phyloP scores from a whole-genome alignment of 371 early-diverging fungal genomes.

The Mortierella polycephala region DNA sequence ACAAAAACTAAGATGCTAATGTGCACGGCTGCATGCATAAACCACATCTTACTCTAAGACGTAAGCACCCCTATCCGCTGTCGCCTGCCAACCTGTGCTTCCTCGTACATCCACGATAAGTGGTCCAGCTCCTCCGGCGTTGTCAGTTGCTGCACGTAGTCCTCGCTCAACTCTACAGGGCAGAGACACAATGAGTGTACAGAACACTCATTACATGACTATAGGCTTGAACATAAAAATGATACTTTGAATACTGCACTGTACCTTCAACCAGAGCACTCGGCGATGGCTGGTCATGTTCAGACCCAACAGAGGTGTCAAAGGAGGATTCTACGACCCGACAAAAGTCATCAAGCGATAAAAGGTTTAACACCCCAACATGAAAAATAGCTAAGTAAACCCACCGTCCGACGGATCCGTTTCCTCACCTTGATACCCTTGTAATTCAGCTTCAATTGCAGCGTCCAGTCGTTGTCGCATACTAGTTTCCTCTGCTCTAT shows the following conservation, averaged over 20 bases:
- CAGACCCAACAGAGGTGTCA: no score
- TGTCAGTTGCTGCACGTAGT: constrained; percentile 6
- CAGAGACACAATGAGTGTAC: not conserved
- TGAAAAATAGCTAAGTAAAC: not conserved
- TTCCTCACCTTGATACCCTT: constrained; percentile 12
- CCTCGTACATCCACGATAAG: constrained; percentile 41
- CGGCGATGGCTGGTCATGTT: no score
- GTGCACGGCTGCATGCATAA: not conserved
- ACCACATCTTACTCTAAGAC: not conserved
- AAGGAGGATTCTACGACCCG: no score
- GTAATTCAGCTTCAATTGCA: constrained; percentile 7
- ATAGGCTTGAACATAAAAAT: not conserved
- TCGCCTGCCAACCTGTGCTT: constrained; percentile 7
- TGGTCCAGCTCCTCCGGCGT: constrained; percentile 26
- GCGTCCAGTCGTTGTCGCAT: constrained; percentile 8
- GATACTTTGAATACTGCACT: no score
- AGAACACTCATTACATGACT: not conserved
- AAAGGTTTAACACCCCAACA: not conserved
- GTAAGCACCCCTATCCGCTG: constrained; percentile 15
- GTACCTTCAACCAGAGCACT: no score
- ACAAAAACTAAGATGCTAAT: no score
- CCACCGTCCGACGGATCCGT: not conserved
- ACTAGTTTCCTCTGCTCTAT: constrained; percentile 3
- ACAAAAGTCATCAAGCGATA: not conserved
- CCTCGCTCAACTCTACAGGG: constrained; percentile 9